A percentile compares a stretch with the other conserved stretches of the same genome.
These are phyloP conservation scores for Thelonectria olida DNA, from an alignment of 2,329 filamentous ascomycete genomes.

Conservation along the genomic window DNA sequence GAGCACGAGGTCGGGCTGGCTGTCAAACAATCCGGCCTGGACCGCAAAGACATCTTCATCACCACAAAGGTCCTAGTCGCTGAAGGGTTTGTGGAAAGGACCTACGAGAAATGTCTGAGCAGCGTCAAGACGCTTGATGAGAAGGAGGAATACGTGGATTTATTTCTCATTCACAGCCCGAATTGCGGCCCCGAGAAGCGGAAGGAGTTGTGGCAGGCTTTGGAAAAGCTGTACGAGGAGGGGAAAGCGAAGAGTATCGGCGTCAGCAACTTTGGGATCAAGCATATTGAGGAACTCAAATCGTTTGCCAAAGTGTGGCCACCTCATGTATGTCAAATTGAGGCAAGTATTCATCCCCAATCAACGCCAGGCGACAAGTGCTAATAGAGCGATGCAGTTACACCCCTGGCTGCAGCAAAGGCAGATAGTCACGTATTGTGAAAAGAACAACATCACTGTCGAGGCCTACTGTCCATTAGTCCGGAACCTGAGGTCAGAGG, in stretches of 20 bases:
- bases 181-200: conserved; percentile 62
- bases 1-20: not conserved
- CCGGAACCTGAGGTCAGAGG: conserved; percentile 50
- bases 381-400: conserved; percentile 53
- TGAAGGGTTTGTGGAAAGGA: conserved; percentile 62
- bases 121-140: conserved; percentile 69
- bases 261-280: conserved; percentile 75
- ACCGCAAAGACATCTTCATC: not conserved
- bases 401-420: conserved; percentile 72
- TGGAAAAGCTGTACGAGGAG: conserved; percentile 68
- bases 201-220: conserved; percentile 71
- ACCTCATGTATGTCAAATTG: conserved; percentile 75
- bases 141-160: conserved; percentile 68
- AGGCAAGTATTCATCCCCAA: conserved; percentile 55
- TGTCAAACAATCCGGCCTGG: not conserved
- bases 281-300: conserved; percentile 74
- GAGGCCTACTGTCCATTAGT: conserved; percentile 49
- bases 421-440: conserved; percentile 61
- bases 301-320: conserved; percentile 69
- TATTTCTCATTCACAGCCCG: conserved; percentile 75
- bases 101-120: conserved; percentile 66
- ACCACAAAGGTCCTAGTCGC: conserved; percentile 62
- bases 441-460: conserved; percentile 75
- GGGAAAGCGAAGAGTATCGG: conserved; percentile 72
- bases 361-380: not conserved